These are phyloP conservation scores for Citrus sinensis DNA, from an alignment of 345 rosid species.

Conservation along the genomic window DNA sequence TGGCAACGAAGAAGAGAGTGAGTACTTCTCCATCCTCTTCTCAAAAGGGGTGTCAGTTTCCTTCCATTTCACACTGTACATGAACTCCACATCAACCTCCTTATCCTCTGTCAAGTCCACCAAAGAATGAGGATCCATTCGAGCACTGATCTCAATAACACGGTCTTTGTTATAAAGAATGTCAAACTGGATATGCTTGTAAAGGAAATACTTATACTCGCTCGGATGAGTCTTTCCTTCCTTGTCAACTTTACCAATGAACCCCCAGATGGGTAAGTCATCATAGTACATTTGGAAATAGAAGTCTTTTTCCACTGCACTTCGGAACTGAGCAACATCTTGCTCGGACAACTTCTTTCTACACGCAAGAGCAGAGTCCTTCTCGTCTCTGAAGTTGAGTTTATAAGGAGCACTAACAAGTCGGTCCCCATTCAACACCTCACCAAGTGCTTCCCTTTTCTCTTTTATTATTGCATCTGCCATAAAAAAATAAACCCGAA, in stretches of 20 bases:
- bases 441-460: slow-evolving; percentile 91
- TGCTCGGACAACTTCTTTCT: slow-evolving; percentile 50
- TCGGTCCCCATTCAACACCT: slow-evolving; percentile 82
- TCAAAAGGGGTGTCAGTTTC: slow-evolving; percentile 78
- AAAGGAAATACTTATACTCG: slow-evolving; percentile 63
- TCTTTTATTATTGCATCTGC: slow-evolving; percentile 58
- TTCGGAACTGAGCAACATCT: slow-evolving; percentile 57
- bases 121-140: slow-evolving; percentile 66
- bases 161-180: slow-evolving; percentile 70
- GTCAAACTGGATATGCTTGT: slow-evolving; percentile 74
- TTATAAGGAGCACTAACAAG: slow-evolving; percentile 84
- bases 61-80: slow-evolving; percentile 88
- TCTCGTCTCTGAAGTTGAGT: slow-evolving; percentile 68
- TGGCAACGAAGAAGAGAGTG: slow-evolving; percentile 78
- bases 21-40: slow-evolving; percentile 88
- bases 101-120: slow-evolving; percentile 81
- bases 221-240: slow-evolving; percentile 60
- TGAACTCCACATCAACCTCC: slow-evolving; percentile 71
- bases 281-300: slow-evolving; percentile 92
- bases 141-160: slow-evolving; percentile 67
- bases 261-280: slow-evolving; percentile 91
- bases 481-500: background rate
- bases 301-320: slow-evolving; percentile 70
- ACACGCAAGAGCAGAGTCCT: slow-evolving; percentile 62
- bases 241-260: slow-evolving; percentile 79